These are phyloP conservation scores for cucumber (Cucumis sativus) DNA, from an alignment of 306 rosid genomes.

Conservation along the genomic window Cucumber_9930_V3 NC_026659.2:3163001-3163500, in stretches of 20 bases:
- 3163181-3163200: background rate
- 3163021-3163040: background rate
- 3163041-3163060: background rate
- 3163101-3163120: constrained; percentile 14
- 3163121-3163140: constrained; percentile 12
- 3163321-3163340: background rate
- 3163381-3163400: background rate
- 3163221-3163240: background rate
- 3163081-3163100: background rate
- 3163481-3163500: constrained; percentile 28
- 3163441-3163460: constrained; percentile 4
- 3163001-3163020: constrained; percentile 4
- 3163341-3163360: background rate
- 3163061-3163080: background rate
- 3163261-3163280: constrained; percentile 10
- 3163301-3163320: background rate
- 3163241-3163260: background rate
- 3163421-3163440: constrained; percentile 9
- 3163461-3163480: background rate
- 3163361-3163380: constrained; percentile 4
- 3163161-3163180: constrained; percentile 6
- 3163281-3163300: constrained; percentile 9
- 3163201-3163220: background rate
- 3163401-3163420: background rate
- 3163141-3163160: constrained; percentile 1